Base-by-base conservation (phyloP, 106 monocot genomes). In the Chionographis japonica region DNA sequence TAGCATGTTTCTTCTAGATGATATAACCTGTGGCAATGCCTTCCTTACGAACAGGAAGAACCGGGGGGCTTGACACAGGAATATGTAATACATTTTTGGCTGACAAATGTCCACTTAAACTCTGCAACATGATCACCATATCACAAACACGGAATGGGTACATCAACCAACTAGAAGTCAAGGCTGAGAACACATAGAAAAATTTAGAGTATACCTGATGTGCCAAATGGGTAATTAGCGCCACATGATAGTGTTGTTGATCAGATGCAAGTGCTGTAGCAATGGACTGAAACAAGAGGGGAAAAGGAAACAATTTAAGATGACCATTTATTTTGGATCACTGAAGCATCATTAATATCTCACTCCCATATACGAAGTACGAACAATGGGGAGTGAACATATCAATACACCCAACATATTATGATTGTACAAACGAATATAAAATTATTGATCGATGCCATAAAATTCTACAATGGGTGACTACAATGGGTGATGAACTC, bases 191-290 rank as follows among this genome's bases (percentile, higher is more conserved):
- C 46, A 46, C 2, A 46, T 46, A 46, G 7, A 53, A 54, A 27
- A 11, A 15, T 51, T 12, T 6, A 37, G 7, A 37, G 38, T 38
- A 68, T 51, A 88, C 92, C 88, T 86, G 72, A 75, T 95, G 92
- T 53, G 86, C 81, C 42, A 70, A 82, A 77, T 97, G 95, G 42
- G 86, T 89, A 7, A 92, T 77, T 16, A 92, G 78, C 18, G 80
- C 38, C 13, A 97, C 92, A 42, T 82, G 35, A 40, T 83, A 85
- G 4, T 82, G 57, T 39, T 37, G 15, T 50, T 80, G 82, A 36
- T 80, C 83, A 37, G 53, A 18, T 27, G 85, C 82, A 62, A 90
- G 71, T 69, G 80, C 77, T 46, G 82, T 41, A 58, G 89, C 92
- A 77, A 97, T 75, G 3, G 95, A 89, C 92, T 97, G 67, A 35